Base-by-base conservation (phyloP, 768 basidiomycete genomes). In the Pisolithus microcarpus region DNA sequence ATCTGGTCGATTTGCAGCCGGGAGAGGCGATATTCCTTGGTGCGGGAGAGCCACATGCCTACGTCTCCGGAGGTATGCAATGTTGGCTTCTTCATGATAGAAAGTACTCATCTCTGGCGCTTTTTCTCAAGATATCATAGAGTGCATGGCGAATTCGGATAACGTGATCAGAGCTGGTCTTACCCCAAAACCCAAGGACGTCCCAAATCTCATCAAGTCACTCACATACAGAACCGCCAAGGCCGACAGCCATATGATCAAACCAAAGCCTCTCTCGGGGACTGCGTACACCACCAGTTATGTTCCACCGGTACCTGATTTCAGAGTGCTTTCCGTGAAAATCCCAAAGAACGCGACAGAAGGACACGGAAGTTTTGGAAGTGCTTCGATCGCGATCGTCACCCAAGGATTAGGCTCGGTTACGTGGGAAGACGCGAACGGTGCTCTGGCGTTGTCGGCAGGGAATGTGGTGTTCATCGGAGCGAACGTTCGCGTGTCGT, bases 101-200 rank as follows among this genome's bases (percentile, higher is more conserved):
- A 23, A 23, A 23, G 21, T 19, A 48, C 36, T 15, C 45, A 24
- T 58, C 26, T 52, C 55, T 26, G 38, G 16, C 28, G 34, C 26
- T 26, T 26, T 15, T 46, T 49, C 30, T 38, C 5, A 60, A 95
- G 95, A 99, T 63, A 94, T 94, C 67, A 91, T 98, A 63, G 96
- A 98, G 64, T 95, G 92, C 72, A 98, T 98, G 94, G 95, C 95
- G 23, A 94, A 94, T 55, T 94, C 91, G 0, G 96, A 99, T 72
- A 98, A 98, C 66, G 96, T 99, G 67, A 94, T 99, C 56, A 90
- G 96, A 30, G 96, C 96, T 7, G 96, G 96, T 13, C 82, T 99
- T 38, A 99, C 96, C 0, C 95, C 96, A 2, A 99, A 99, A 70
- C 78, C 91, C 30, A 85, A 96, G 48, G 96, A 99, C 65, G 84